Evolutionary conservation across 768 basidiomycete species (phyloP), one percentile per base, ranked within the genome.

Genomic region (Suillus brevipes): DNA sequence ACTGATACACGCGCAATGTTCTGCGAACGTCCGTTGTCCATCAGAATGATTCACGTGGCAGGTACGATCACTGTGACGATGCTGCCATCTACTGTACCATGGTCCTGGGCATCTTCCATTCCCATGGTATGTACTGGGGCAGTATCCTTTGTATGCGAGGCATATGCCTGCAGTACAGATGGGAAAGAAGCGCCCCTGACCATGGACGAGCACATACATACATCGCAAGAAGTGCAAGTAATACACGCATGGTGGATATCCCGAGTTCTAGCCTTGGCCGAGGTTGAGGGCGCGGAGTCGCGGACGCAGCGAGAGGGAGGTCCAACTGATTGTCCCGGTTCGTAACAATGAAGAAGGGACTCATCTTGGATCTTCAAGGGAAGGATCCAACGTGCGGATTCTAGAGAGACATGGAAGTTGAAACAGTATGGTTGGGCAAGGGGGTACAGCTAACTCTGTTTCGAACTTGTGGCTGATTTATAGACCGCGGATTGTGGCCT

Each of bases 51-150:
- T 52, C n/a, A 9, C 52, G 52, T 47, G n/a, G 49, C 56, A 23
- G 36, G 56, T 55, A 56, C 52, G 65, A 53, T 50, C 52, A 34
- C 76, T 73, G 76, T 63, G 56, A 69, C 34, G 65, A 72, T 70
- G 71, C 58, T 66, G 34, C 65, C 73, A 71, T 37, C 67, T 64
- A 66, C 74, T 59, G 69, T 60, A 68, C 65, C 72, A 75, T 80
- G 78, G 78, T 78, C 79, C 70, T 75, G 71, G 73, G 74, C 78
- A 78, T 83, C 80, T 83, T 83, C 81, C 82, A 83, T 83, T 83
- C 82, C 81, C 82, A 83, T 83, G 82, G 82, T 83, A 83, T 81
- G 79, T 80, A 79, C 80, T 77, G 68, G 66, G 43, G 68, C 68
- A 67, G 58, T 70, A 52, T 64, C 68, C 72, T 70, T 73, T 69